A percentile compares a stretch with the other conserved stretches of the same genome.
phyloP scores from a whole-genome alignment of 495 filamentous ascomycete species.

The Aspergillus leporis region DNA sequence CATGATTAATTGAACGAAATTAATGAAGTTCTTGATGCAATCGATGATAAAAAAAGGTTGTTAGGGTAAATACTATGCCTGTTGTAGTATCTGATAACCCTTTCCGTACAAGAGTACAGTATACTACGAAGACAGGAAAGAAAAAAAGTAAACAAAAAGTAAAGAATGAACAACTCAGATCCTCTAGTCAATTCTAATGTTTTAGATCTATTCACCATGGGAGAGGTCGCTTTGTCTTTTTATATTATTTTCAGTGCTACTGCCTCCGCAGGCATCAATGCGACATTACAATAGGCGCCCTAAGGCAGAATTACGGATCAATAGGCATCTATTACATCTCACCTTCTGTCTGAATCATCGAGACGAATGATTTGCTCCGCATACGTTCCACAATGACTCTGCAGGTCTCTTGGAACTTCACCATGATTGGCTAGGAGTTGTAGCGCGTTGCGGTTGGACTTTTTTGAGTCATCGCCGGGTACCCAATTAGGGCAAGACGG shows the following conservation, averaged over 20 bases:
- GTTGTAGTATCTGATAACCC: background rate
- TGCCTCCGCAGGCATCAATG: background rate
- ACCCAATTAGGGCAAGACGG: background rate
- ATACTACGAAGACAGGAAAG: background rate
- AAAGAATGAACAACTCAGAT: constrained; percentile 8
- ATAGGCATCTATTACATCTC: background rate
- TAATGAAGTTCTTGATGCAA: background rate
- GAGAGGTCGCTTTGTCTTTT: background rate
- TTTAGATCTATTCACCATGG: background rate
- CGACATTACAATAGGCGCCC: no score
- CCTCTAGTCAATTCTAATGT: background rate
- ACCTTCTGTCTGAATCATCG: background rate
- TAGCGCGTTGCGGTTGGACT: background rate
- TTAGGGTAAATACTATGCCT: no score
- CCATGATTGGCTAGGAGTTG: background rate
- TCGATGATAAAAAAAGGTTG: constrained; percentile 1
- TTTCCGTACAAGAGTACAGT: background rate
- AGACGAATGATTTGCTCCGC: background rate
- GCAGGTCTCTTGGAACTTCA: background rate
- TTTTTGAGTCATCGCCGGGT: constrained; percentile 8
- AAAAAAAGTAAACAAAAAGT: constrained; percentile 6
- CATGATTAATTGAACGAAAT: background rate
- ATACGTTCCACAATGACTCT: background rate
- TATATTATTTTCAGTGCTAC: background rate
- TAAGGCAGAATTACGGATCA: background rate